Base-by-base conservation (phyloP, 2,329 filamentous ascomycete species). In the Penicillium rolfsii region DNA sequence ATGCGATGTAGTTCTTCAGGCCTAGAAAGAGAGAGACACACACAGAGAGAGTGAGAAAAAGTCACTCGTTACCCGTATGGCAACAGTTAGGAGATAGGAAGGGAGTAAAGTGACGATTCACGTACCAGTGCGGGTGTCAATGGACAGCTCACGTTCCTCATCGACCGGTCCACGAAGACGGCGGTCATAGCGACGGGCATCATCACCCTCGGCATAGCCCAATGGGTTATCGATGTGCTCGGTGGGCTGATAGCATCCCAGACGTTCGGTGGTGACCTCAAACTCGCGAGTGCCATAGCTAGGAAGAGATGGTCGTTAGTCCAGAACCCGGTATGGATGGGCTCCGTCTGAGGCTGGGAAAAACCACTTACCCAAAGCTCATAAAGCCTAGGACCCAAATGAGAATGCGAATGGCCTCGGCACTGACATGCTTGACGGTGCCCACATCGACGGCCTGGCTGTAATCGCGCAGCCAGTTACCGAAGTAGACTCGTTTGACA, bases 401-500 rank as follows among this genome's bases (percentile, higher is more conserved):
- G 14, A 97, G 82, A 52, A 97, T 90, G 36, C 93, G 89, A 72
- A 97, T 96, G 60, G 93, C 93, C 78, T 96, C 92, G 55, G 91
- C 89, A 58, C 91, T 94, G 64, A 97, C 93, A 70, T 89, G 86
- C 81, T 97, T 97, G 79, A 97, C 87, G 4, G 92, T 96, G 63
- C 92, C 93, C 53, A 97, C 91, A 76, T 97, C 93, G 70, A 97
- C 91, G 63, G 93, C 93, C 78, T 97, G 93, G 56, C 91, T 95
- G 79, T 97, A 97, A 78, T 97, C 93, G 58, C 87, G 87, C 36
- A 97, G 86, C 93, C 93, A 97, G 81, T 97, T 97, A 66, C 93
- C 93, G 80, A 97, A 97, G 81, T 97, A 97, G 65, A 96, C 91
- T 63, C 93, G 87, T 65, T 93, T 91, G 64, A 97, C 90, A 73